Base-by-base conservation (phyloP, 1,284 basidiomycete species). In the Austroboletus niveus region DNA sequence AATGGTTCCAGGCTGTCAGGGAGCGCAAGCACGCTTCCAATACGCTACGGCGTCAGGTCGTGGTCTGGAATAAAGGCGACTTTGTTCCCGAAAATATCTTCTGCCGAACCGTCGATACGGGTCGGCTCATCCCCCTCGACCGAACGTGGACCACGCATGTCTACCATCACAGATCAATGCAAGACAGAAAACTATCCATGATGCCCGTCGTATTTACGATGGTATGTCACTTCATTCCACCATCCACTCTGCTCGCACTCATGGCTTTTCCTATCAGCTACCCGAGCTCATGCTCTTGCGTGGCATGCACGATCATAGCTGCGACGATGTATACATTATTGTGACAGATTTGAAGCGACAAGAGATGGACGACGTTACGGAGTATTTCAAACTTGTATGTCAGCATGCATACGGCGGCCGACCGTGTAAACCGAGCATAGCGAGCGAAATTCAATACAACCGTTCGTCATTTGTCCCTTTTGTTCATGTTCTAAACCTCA, bases 201-300 rank as follows among this genome's bases (percentile, higher is more conserved):
- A 84, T 86, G 77, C 85, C 84, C 4, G 85, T 88, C 8, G 82
- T 88, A 1, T 87, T 87, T 61, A 87, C 86, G 42, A 87, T 88
- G 82, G 85, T 87, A 57, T 52, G 74, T 63, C 7, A 31, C 14
- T 49, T 44, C 29, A 34, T 38, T 50, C 47, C 17, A 42, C 52
- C 32, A 47, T 35, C 32, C 38, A 34, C 52, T 38, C 29, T 49
- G 31, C 42, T 29, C 17, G 42, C 54, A n/a, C 43, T 58, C 27
- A 65, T 55, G 5, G 27, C 35, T 49, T 49, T 34, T 56, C 32
- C 40, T 44, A 35, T 34, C 57, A 88, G 85, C 72, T 88, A 35
- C 86, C 86, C 24, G 85, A 88, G 68, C 76, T 88, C 29, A 86
- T 88, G 84, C 74, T 88, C 45, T 71, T 88, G 46, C 75, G 86